Conservation (phyloP, 2,329 filamentous ascomycete genomes). For the Alternaria infectoria region DNA sequence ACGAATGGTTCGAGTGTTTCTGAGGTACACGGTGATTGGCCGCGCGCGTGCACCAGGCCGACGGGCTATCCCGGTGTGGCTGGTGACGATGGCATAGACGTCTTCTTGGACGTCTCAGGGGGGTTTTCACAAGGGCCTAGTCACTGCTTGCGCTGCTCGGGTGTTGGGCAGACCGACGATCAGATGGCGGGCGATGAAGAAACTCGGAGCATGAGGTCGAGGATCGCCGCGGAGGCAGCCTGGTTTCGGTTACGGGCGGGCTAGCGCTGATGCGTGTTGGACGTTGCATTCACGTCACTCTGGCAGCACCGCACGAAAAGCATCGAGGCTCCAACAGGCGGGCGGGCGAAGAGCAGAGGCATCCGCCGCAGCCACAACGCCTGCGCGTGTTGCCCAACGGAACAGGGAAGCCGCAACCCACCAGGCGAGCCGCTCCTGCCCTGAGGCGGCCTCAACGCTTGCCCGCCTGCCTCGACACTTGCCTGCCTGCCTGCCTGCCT, state of each 20-base stretch:
- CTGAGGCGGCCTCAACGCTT: slow-evolving; percentile 9
- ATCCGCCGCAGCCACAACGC: neutral
- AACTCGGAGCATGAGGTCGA: slow-evolving; percentile 1
- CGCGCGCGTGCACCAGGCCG: neutral
- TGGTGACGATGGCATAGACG: slow-evolving; percentile 6
- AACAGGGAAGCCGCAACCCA: slow-evolving; percentile 18
- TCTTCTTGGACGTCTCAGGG: slow-evolving; percentile 1
- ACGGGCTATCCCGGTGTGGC: neutral
- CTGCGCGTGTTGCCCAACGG: slow-evolving; percentile 7
- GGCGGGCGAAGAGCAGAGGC: slow-evolving; percentile 3
- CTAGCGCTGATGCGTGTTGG: neutral
- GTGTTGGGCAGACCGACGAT: neutral
- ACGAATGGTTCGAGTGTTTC: slow-evolving; percentile 7
- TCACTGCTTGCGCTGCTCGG: neutral
- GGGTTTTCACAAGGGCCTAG: neutral
- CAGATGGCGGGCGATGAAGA: neutral
- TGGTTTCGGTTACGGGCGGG: slow-evolving; percentile 11
- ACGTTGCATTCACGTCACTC: slow-evolving; percentile 15
- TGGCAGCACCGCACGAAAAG: neutral
- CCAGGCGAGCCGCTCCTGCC: slow-evolving; percentile 11
- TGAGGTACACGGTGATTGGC: neutral
- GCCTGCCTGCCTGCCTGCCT: neutral
- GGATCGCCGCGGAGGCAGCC: slow-evolving; percentile 14
- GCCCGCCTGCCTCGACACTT: neutral
- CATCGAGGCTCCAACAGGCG: slow-evolving; percentile 5